Base-by-base conservation (phyloP, 2,329 filamentous ascomycete species). In the Talaromyces marneffei region DNA sequence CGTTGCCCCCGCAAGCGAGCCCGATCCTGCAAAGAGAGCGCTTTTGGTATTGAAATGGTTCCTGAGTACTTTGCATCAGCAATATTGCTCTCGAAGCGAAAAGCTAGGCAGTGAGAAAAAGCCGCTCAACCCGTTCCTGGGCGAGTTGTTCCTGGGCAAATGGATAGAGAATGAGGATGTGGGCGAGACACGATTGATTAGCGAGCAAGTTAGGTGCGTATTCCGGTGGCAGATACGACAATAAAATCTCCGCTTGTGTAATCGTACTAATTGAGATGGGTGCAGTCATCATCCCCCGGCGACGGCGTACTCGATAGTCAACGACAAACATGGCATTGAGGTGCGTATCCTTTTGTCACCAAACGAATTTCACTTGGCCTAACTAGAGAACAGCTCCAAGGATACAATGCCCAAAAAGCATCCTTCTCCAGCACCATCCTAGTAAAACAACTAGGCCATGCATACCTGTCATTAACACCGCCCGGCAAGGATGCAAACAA, bases 11-110 rank as follows among this genome's bases (percentile, higher is more conserved):
- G 89, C 91, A 54, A 82, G 83, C 62, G 92, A 96, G 74, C 69
- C 86, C 57, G 89, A 96, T 72, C 84, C 92, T 0, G 85, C 89
- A 69, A 94, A 91, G 80, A 87, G 93, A 64, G 88, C 91, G 20
- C 78, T 96, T 66, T 81, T 93, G 35, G 93, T 97, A n/a, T 80
- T 97, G 69, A 95, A 93, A 77, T 97, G 93, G 93, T 97, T 97
- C 79, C 79, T 97, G 60, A 92, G 87, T 70, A 96, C 92, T 3
- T 82, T 97, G 57, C 96, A 94, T 79, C 91, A 95, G 76, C 91
- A 96, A 58, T 89, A 88, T 73, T 84, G 82, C 68, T 86, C 81
- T 68, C 80, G 85, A 62, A 95, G 90, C 72, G 92, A 97, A 73
- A 87, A 87, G 74, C 77, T 87, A 65, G 92, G 91, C 55, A 94